Base-by-base conservation (phyloP, 352 stramenopile genomes). In the Phytophthora chlamydospora region DNA sequence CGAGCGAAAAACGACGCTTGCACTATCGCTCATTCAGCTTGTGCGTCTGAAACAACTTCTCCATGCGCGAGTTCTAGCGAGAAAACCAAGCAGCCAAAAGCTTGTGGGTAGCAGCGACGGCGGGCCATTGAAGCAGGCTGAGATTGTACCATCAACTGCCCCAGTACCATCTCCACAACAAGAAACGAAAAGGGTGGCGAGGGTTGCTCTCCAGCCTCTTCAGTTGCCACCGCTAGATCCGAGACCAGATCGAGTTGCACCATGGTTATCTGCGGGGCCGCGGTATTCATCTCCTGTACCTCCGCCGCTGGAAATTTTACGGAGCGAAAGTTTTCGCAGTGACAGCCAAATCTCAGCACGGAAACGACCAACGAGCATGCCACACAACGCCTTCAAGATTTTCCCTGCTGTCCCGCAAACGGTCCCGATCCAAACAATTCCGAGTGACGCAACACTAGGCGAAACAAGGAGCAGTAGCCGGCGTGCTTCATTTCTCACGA, bases 11-110 rank as follows among this genome's bases (percentile, higher is more conserved):
- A 53, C 16, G 21, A 60, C 52, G 8, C 13, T 47, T 14, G 14
- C 9, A 0, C 16, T 72, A 10, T 72, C 62, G 8, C 58, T 73
- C 16, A 32, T 42, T 17, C 67, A 75, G 34, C 46, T 72, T 8
- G 40, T 68, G 17, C 50, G 62, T 9, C 16, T 75, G 12, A 75
- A 68, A 11, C 61, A 54, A 36, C 27, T 49, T 52, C 11, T 60
- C 6, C 61, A 49, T 17, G 57, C 48, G 2, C 62, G 62, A n/a
- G 33, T 17, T 27, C 21, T 62, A 24, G 36, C 56, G 0, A 55
- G 17, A 31, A 62, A 51, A 40, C 3, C 1, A 4, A 63, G 14
- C 29, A 51, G 8, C 7, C 35, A 51, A 41, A 35, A 33, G 13
- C 5, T 41, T 35, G 49, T 36, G 16, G 24, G 14, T 17, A 5